These are phyloP conservation scores for Casuarina glauca DNA, from an alignment of 306 rosid genomes.

Conservation along the genomic window DNA sequence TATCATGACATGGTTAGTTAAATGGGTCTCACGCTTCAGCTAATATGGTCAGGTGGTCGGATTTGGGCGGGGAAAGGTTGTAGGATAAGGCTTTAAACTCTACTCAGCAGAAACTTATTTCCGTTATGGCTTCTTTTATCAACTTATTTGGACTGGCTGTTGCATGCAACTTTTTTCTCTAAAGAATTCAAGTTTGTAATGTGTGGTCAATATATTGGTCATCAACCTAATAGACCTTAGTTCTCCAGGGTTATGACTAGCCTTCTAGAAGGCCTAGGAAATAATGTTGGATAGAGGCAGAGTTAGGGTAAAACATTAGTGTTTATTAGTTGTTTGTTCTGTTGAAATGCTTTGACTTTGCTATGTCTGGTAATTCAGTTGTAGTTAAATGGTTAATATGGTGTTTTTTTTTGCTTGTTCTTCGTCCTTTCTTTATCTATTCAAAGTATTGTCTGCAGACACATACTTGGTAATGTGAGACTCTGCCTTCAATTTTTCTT, in stretches of 20 bases:
- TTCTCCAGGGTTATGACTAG: neutral
- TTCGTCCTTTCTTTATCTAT: neutral
- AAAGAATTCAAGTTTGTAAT: neutral
- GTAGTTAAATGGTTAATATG: conserved; percentile 26
- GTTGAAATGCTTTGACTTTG: conserved; percentile 30
- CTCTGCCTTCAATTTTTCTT: conserved; percentile 42
- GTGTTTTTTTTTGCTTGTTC: conserved; percentile 12
- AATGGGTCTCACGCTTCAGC: neutral
- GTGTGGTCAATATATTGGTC: neutral
- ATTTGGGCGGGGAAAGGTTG: neutral
- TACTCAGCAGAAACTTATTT: neutral
- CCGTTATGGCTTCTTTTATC: neutral
- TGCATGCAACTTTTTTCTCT: neutral
- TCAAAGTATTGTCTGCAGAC: conserved; percentile 4
- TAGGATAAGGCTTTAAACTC: neutral
- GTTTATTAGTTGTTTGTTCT: conserved; percentile 32
- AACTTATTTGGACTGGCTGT: neutral
- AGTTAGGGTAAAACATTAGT: conserved; percentile 1
- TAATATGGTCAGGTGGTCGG: neutral
- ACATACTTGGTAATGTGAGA: conserved; percentile 32
- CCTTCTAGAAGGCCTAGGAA: neutral
- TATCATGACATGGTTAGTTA: neutral
- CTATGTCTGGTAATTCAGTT: conserved; percentile 11
- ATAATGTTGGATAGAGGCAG: neutral
- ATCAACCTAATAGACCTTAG: neutral